Evolutionary conservation across 1,284 basidiomycete genomes (phyloP).

Genomic region (Tremellales sp.): DNA sequence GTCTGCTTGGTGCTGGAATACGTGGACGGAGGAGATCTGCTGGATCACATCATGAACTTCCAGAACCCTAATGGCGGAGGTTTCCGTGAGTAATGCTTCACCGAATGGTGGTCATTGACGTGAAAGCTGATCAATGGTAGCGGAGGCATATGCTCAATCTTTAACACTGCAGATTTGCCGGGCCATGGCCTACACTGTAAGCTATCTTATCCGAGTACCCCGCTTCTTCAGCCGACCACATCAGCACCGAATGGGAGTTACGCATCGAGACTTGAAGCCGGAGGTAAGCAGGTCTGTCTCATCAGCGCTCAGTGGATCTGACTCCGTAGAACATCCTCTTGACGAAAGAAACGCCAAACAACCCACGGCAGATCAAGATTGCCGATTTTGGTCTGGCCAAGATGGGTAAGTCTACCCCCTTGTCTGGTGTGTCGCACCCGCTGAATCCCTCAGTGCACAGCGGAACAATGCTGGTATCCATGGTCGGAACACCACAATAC

Average conservation of each 20-base stretch:
- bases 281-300: constrained; percentile 53
- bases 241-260: constrained; percentile 52
- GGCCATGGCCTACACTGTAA: constrained; percentile 48
- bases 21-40: constrained; percentile 80
- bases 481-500: constrained; percentile 50
- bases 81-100: constrained; percentile 54
- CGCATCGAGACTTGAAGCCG: constrained; percentile 89
- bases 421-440: neutral
- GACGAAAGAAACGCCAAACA: constrained; percentile 26
- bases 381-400: constrained; percentile 94
- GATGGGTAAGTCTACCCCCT: constrained; percentile 58
- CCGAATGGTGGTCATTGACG: neutral
- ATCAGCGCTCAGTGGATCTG: neutral
- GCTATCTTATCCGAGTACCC: no score
- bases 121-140: constrained; percentile 17
- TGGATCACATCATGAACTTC: constrained; percentile 65
- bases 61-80: constrained; percentile 49
- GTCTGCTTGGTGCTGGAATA: constrained; percentile 58
- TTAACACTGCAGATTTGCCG: constrained; percentile 45
- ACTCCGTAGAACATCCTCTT: constrained; percentile 45
- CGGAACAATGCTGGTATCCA: constrained; percentile 43
- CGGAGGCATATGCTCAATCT: constrained; percentile 39
- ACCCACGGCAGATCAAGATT: constrained; percentile 51
- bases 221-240: no score
- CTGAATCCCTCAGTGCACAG: constrained; percentile 25